phyloP scores from a whole-genome alignment of 2,329 filamentous ascomycete species.

The Neofusicoccum parvum region DNA sequence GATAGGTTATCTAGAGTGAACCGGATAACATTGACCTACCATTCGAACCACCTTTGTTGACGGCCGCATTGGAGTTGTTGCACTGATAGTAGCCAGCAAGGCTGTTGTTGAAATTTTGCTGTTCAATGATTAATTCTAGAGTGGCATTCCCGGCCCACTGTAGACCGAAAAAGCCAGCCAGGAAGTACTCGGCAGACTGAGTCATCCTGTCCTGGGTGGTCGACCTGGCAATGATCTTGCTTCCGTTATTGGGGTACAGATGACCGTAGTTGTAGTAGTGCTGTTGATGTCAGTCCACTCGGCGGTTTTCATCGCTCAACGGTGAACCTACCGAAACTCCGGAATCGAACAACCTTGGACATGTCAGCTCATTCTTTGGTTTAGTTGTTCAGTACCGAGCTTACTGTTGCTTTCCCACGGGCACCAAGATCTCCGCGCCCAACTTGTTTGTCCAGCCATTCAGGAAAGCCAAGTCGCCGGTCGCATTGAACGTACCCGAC shows the following conservation, averaged over 20 bases:
- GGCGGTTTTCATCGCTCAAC: background rate
- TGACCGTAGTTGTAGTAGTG: conserved; percentile 74
- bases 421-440: conserved; percentile 71
- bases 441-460: conserved; percentile 70
- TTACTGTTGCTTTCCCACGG: conserved; percentile 68
- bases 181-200: conserved; percentile 75
- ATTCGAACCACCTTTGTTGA: conserved; percentile 7
- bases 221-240: conserved; percentile 72
- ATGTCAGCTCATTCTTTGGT: too few relatives aligned
- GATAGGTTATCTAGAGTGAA: background rate
- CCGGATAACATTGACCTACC: background rate
- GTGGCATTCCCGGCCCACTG: conserved; percentile 73
- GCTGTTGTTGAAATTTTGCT: conserved; percentile 67
- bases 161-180: conserved; percentile 77
- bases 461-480: conserved; percentile 65
- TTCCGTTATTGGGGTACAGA: conserved; percentile 68
- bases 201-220: conserved; percentile 79
- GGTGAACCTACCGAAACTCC: too few relatives aligned
- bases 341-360: background rate
- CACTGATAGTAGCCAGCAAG: conserved; percentile 69
- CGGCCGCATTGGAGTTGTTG: conserved; percentile 56
- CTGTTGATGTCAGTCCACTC: background rate
- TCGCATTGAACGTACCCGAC: conserved; percentile 57
- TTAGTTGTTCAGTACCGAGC: background rate
- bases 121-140: conserved; percentile 72